A percentile compares a stretch with the other conserved stretches of the same genome.
Conservation (phyloP, 805 yeast genomes). For the Saccharomycopsis sp. region DNA sequence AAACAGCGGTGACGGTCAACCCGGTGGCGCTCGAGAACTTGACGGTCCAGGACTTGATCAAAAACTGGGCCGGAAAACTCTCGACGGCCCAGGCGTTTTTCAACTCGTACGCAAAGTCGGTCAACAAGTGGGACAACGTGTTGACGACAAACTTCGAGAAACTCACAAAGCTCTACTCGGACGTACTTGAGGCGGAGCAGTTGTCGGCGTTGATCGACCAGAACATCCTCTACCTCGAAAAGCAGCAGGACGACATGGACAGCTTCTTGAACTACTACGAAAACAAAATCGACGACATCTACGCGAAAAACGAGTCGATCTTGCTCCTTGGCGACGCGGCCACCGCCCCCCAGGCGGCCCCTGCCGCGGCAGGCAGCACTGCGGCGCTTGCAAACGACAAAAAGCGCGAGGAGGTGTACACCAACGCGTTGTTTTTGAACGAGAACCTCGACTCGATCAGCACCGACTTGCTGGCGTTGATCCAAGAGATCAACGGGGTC, state of each 20-base stretch:
- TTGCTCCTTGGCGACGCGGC: slow-evolving; percentile 20
- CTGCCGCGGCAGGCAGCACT: slow-evolving; percentile 22
- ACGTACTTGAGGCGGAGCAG: slow-evolving; percentile 76
- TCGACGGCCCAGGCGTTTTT: slow-evolving; percentile 68
- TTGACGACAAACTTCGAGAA: slow-evolving; percentile 82
- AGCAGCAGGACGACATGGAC: slow-evolving; percentile 90
- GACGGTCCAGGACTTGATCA: slow-evolving; percentile 84
- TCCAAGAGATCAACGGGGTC: slow-evolving; percentile 75
- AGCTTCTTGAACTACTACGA: slow-evolving; percentile 77
- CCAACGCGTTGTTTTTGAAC: slow-evolving; percentile 77
- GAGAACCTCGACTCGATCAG: slow-evolving; percentile 76
- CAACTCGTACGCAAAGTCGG: slow-evolving; percentile 63
- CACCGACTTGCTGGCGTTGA: slow-evolving; percentile 64
- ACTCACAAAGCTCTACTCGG: slow-evolving; percentile 68
- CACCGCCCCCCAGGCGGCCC: not conserved
- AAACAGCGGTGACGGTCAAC: slow-evolving; percentile 55
- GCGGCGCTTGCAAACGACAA: slow-evolving; percentile 55
- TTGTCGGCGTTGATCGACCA: slow-evolving; percentile 84
- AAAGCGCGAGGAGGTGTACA: slow-evolving; percentile 84
- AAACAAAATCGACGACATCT: slow-evolving; percentile 47
- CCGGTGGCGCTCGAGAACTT: slow-evolving; percentile 80
- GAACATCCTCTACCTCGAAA: slow-evolving; percentile 74
- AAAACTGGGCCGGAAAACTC: slow-evolving; percentile 88
- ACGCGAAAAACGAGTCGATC: slow-evolving; percentile 19
- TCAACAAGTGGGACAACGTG: slow-evolving; percentile 80